Conservation (phyloP, 768 basidiomycete species). For the Russula olivacea region DNA sequence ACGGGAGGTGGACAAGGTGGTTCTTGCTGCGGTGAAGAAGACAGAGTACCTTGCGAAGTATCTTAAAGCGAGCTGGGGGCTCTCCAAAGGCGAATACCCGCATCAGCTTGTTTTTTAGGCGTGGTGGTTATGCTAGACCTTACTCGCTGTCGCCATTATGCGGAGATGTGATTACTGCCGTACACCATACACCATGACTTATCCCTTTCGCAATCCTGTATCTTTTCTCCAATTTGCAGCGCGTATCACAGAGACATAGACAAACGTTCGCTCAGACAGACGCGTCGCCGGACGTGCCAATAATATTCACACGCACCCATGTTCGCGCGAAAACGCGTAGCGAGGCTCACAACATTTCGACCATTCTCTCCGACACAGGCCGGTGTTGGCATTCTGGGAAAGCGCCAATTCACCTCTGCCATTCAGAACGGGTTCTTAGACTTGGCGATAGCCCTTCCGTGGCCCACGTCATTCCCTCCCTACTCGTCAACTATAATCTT, state of each 20-base stretch:
- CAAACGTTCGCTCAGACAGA: not conserved
- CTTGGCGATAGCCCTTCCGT: conserved; percentile 66
- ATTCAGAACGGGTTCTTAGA: conserved; percentile 68
- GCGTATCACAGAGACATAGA: not conserved
- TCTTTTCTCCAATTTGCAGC: conserved; percentile 10
- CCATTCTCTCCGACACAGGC: not conserved
- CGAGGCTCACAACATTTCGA: not conserved
- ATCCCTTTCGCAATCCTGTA: conserved; percentile 21
- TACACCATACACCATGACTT: conserved; percentile 23
- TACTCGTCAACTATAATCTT: conserved; percentile 75
- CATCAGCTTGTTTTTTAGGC: conserved; percentile 85
- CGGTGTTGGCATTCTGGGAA: not conserved
- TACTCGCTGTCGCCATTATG: conserved; percentile 19
- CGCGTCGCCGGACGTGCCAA: not conserved
- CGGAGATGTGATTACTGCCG: conserved; percentile 24
- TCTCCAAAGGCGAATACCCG: conserved; percentile 96
- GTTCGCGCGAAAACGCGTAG: conserved; percentile 12
- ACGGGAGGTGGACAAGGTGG: conserved; percentile 74
- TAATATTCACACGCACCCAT: conserved; percentile 13
- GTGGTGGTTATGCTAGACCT: conserved; percentile 16
- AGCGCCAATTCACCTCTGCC: conserved; percentile 19
- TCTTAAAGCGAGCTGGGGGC: conserved; percentile 85
- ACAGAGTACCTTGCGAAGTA: conserved; percentile 89
- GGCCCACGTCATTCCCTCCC: conserved; percentile 58
- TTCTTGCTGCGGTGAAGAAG: conserved; percentile 84